A percentile compares a stretch with the other conserved stretches of the same genome.
phyloP scores from a whole-genome alignment of 2,329 filamentous ascomycete genomes.

The Aspergillus spinulosporus region DNA sequence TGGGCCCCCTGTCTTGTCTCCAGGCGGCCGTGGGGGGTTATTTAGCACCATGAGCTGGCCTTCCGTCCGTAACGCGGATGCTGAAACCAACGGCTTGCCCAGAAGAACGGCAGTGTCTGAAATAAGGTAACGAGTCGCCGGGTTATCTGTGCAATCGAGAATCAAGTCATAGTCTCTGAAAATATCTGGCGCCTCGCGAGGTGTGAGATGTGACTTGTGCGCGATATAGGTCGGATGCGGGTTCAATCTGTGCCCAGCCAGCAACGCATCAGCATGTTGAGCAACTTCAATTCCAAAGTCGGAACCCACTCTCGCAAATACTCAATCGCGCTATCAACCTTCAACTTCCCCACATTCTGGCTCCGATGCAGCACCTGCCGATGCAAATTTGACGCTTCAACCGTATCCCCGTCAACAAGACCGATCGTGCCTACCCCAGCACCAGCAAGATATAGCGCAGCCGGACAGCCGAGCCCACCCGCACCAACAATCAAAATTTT shows the following conservation, averaged over 20 bases:
- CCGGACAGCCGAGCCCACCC: constrained; percentile 88
- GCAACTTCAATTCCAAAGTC: too few relatives aligned
- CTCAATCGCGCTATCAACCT: constrained; percentile 74
- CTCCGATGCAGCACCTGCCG: constrained; percentile 82
- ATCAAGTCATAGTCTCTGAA: constrained; percentile 76
- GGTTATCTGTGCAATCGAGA: constrained; percentile 93
- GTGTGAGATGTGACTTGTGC: constrained; percentile 65
- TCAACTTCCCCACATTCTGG: constrained; percentile 68
- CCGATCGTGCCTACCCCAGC: constrained; percentile 83
- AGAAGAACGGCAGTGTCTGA: constrained; percentile 85
- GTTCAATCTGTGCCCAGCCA: constrained; percentile 61
- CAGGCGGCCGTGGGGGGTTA: constrained; percentile 66
- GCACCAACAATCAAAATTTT: constrained; percentile 80
- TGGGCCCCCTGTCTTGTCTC: constrained; percentile 64
- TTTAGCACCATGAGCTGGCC: constrained; percentile 90
- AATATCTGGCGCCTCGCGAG: constrained; percentile 66
- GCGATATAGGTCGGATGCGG: constrained; percentile 65
- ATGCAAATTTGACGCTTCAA: constrained; percentile 89
- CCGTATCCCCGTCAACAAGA: constrained; percentile 80
- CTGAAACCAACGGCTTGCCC: constrained; percentile 78
- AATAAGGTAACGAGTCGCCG: constrained; percentile 86
- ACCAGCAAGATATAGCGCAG: constrained; percentile 87
- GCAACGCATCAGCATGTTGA: constrained; percentile 13
- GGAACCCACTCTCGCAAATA: constrained; percentile 56
- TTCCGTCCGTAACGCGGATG: constrained; percentile 83